Base-by-base conservation (phyloP, 331 rosid species). In the Stylosanthes scabra region DNA sequence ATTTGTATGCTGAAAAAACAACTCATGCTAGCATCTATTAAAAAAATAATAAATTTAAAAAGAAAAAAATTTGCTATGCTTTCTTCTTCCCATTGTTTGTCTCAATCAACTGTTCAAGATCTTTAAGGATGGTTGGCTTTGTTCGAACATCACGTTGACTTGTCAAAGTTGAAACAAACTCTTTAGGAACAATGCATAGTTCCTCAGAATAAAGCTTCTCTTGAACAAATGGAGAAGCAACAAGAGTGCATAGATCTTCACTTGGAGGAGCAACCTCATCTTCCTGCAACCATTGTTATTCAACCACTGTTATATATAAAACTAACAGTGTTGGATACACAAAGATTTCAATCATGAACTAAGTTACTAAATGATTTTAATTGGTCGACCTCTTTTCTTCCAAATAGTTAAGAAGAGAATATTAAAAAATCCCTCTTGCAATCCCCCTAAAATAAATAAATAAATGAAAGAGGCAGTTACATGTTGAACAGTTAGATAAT, bases 161-260 rank as follows among this genome's bases (percentile, higher is more conserved):
- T 9, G 83, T 74, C 59, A 92, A 66, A 10, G 77, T 60, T 50
- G 78, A 77, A 14, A 85, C 68, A 63, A 83, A 71, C 20, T 87
- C 80, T 70, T 75, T 76, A 7, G 96, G 81, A 70, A 80, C 89
- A 71, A 93, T 59, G 68, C 98, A 93, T 79, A 56, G 84, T 60
- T 86, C 95, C 66, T 91, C 89, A 0, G 59, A 69, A 71, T 85
- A 93, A 34, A 93, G 44, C 82, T 88, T 89, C 89, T 88, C 96
- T 76, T 89, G 93, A 57, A 93, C 78, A 37, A 45, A 25, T 8
- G 95, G 76, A 12, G 89, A 85, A 55, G 71, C 78, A 54, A 91
- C 46, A 34, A 91, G 60, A 6, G 74, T 31, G 16, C 85, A 75
- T 40, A 85, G 72, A 9, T 77, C 82, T 71, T 81, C 83, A 42